phyloP scores from a whole-genome alignment of 768 basidiomycete species.

The Lactarius evosmus region DNA sequence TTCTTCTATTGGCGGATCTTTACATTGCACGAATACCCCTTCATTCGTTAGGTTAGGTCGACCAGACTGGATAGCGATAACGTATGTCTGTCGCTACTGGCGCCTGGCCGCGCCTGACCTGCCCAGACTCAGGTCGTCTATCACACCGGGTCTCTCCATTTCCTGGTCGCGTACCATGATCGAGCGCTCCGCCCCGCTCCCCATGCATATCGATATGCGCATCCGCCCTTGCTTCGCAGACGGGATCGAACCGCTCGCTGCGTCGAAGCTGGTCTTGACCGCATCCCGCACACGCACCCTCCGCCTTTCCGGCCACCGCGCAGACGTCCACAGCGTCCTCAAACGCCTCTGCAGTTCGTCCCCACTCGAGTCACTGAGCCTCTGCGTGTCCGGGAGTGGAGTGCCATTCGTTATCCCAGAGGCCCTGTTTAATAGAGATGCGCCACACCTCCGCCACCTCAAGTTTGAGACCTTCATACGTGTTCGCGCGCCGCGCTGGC shows the following conservation, averaged over 20 bases:
- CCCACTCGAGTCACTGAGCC: slow-evolving; percentile 2
- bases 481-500: slow-evolving; percentile 16
- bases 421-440: slow-evolving; percentile 8
- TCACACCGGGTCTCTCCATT: slow-evolving; percentile 12
- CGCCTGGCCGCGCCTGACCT: slow-evolving; percentile 16
- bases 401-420: slow-evolving; percentile 4
- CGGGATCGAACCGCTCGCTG: slow-evolving; percentile 10
- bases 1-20: neutral
- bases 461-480: neutral
- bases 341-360: slow-evolving; percentile 15
- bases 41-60: no score
- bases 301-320: slow-evolving; percentile 12
- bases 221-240: neutral
- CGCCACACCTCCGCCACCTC: slow-evolving; percentile 11
- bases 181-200: slow-evolving; percentile 18
- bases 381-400: slow-evolving; percentile 6
- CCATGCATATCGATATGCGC: slow-evolving; percentile 7
- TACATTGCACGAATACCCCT: neutral
- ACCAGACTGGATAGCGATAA: slow-evolving; percentile 13
- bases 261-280: slow-evolving; percentile 11
- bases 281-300: slow-evolving; percentile 14
- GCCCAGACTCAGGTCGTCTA: slow-evolving; percentile 16
- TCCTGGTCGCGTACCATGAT: slow-evolving; percentile 19
- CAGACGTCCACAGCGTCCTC: slow-evolving; percentile 4
- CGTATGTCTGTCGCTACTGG: slow-evolving; percentile 21